Evolutionary conservation across 2,329 filamentous ascomycete species (phyloP).

Genomic region (Alternaria angustiovoidea): DNA sequence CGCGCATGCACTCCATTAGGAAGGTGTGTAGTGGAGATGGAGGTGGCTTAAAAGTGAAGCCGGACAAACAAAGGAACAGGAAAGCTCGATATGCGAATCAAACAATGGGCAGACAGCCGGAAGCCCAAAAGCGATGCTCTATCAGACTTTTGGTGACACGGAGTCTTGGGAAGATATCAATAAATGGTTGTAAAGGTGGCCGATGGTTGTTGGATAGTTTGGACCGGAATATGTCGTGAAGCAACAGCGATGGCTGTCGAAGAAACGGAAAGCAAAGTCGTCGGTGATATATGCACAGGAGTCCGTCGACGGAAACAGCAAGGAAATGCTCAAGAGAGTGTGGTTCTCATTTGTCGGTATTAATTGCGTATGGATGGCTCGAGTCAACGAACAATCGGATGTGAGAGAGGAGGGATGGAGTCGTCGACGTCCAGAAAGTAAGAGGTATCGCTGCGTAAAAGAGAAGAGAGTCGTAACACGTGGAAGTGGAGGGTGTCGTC

Average conservation of each 20-base stretch:
- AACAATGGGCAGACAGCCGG: conserved; percentile 46
- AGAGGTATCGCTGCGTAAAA: conserved; percentile 50
- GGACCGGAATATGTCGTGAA: conserved; percentile 40
- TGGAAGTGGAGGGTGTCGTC: conserved; percentile 45
- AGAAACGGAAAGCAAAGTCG: conserved; percentile 42
- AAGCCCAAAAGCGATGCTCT: conserved; percentile 49
- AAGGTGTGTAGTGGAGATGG: conserved; percentile 25
- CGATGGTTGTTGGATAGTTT: conserved; percentile 25
- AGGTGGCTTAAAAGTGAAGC: conserved; percentile 33
- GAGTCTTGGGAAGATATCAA: conserved; percentile 45
- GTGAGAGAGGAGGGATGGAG: conserved; percentile 29
- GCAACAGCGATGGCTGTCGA: conserved; percentile 37
- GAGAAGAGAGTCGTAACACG: conserved; percentile 51
- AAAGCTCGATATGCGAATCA: conserved; percentile 41
- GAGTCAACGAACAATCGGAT: conserved; percentile 50
- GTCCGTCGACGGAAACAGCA: conserved; percentile 51
- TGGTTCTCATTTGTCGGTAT: conserved; percentile 55
- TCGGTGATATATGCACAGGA: conserved; percentile 53
- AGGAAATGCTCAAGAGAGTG: conserved; percentile 55
- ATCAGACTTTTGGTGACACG: conserved; percentile 49
- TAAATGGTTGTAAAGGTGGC: conserved; percentile 44
- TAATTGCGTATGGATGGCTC: conserved; percentile 51
- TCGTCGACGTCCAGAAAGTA: conserved; percentile 42
- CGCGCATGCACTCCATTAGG: conserved; percentile 84
- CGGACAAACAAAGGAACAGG: conserved; percentile 32